These are phyloP conservation scores for Cylindrodendrum hubeiense DNA, from an alignment of 2,329 filamentous ascomycete genomes.

Conservation along the genomic window DNA sequence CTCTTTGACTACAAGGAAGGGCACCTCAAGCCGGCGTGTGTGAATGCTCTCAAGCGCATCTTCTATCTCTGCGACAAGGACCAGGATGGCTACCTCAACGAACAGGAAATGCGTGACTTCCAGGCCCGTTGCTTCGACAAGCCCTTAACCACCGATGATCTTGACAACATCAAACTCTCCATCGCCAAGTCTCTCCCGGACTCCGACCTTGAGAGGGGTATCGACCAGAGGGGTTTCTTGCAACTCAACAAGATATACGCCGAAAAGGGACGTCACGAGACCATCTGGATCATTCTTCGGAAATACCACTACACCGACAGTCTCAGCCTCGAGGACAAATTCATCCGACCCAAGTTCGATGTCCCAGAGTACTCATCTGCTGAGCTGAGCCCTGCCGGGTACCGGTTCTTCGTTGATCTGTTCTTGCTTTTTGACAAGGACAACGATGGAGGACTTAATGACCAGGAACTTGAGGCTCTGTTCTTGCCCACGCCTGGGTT, in stretches of 20 bases:
- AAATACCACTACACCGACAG: conserved; percentile 98
- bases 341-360: conserved; percentile 93
- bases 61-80: conserved; percentile 98
- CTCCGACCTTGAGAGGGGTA: conserved; percentile 75
- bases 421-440: conserved; percentile 97
- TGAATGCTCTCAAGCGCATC: conserved; percentile 87
- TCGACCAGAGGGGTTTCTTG: conserved; percentile 86
- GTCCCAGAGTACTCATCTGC: conserved; percentile 93
- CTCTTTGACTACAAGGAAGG: conserved; percentile 97
- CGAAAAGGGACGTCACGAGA: conserved; percentile 97
- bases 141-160: conserved; percentile 81
- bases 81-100: conserved; percentile 91
- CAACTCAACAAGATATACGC: conserved; percentile 96
- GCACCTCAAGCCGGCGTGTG: conserved; percentile 87
- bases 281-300: conserved; percentile 95
- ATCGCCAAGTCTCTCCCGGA: conserved; percentile 78
- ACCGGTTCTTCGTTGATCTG: conserved; percentile 96
- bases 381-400: conserved; percentile 92
- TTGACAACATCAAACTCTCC: conserved; percentile 91
- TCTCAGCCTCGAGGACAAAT: conserved; percentile 89
- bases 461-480: conserved; percentile 84
- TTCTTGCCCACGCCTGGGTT: conserved; percentile 95
- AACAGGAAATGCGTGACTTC: conserved; percentile 91
- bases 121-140: conserved; percentile 95
- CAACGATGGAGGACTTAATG: conserved; percentile 93